Evolutionary conservation across 106 monocot genomes (phyloP).

Genomic region (Allium fistulosum): DNA sequence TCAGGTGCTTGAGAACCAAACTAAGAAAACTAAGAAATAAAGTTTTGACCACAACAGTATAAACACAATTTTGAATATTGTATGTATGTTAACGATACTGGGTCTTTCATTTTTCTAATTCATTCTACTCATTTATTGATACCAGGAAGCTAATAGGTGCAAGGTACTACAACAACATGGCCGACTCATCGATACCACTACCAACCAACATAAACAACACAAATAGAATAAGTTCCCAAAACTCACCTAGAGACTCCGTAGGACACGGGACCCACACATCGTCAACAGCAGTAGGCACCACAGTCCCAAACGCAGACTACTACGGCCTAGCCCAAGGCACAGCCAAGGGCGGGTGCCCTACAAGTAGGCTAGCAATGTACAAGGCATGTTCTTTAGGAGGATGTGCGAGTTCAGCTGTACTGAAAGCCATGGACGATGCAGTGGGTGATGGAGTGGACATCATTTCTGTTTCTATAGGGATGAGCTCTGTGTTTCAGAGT

Average conservation of each 20-base stretch:
- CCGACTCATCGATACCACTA: slow-evolving; percentile 23
- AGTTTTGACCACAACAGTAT: too few relatives aligned
- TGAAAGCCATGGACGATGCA: slow-evolving; percentile 95
- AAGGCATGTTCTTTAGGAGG: slow-evolving; percentile 91
- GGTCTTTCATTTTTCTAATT: background rate
- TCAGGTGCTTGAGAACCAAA: too few relatives aligned
- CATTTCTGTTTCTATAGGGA: slow-evolving; percentile 90
- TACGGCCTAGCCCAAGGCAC: slow-evolving; percentile 74
- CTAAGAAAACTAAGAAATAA: too few relatives aligned
- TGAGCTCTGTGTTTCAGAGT: slow-evolving; percentile 84
- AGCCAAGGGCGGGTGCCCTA: slow-evolving; percentile 79
- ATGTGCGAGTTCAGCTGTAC: slow-evolving; percentile 55
- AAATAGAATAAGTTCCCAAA: slow-evolving; percentile 19
- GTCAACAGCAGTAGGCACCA: slow-evolving; percentile 73
- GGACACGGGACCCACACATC: slow-evolving; percentile 94
- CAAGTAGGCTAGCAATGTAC: slow-evolving; percentile 78
- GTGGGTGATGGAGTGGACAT: slow-evolving; percentile 81
- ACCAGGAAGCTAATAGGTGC: slow-evolving; percentile 91
- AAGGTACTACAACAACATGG: slow-evolving; percentile 55
- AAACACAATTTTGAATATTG: too few relatives aligned
- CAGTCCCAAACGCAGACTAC: slow-evolving; percentile 52
- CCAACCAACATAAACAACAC: slow-evolving; percentile 14
- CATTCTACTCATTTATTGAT: background rate
- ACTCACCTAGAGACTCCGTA: slow-evolving; percentile 74
- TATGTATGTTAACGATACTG: too few relatives aligned